Conservation (phyloP, 495 filamentous ascomycete genomes). For the Xylaria intraflava region DNA sequence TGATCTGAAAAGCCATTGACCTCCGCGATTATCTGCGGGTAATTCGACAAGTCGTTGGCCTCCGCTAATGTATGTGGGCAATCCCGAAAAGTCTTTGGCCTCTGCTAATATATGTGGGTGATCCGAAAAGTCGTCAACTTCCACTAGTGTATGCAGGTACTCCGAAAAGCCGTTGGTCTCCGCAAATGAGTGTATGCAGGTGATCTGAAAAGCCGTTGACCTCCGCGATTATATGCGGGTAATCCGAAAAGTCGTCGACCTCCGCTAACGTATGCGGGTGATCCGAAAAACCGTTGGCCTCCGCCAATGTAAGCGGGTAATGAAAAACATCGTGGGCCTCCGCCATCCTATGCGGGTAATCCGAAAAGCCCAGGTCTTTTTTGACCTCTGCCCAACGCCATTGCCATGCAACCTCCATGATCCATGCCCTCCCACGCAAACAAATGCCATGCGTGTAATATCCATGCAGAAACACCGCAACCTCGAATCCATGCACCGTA, state of each 20-base stretch:
- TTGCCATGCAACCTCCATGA: not conserved
- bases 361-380: not conserved
- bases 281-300: too few relatives aligned
- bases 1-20: not conserved
- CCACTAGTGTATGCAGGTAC: not conserved
- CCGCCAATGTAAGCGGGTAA: too few relatives aligned
- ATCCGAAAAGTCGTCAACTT: too few relatives aligned
- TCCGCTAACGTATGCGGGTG: too few relatives aligned
- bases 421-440: not conserved
- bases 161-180: not conserved
- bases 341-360: not conserved
- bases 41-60: too few relatives aligned
- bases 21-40: not conserved
- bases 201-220: not conserved
- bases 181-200: not conserved
- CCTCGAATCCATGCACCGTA: not conserved
- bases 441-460: conserved; percentile 2
- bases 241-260: too few relatives aligned
- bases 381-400: conserved; percentile 2
- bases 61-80: too few relatives aligned
- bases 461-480: conserved; percentile 1
- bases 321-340: too few relatives aligned
- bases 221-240: not conserved
- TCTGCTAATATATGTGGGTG: too few relatives aligned
- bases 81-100: too few relatives aligned